Percentiles rank a stretch among this genome's conserved stretches.
phyloP scores from a whole-genome alignment of 768 basidiomycete species.

The Omphalotus guepiniiformis region DNA sequence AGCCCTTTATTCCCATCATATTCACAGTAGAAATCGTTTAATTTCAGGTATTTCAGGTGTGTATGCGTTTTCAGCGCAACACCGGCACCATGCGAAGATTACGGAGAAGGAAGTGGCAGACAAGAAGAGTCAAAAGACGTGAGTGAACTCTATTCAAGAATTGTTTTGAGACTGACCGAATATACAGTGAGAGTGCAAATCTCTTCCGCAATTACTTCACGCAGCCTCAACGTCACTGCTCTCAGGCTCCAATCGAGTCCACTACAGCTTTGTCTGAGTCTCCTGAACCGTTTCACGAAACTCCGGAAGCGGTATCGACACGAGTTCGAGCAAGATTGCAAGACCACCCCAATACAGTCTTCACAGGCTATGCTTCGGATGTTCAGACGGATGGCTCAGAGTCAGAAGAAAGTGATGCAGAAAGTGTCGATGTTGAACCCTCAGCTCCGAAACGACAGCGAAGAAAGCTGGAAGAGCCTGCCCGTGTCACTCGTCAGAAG shows the following conservation, averaged over 20 bases:
- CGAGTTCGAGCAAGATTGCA: neutral
- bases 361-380: neutral
- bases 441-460: slow-evolving; percentile 9
- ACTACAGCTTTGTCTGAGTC: neutral
- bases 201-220: too few species aligned
- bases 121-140: neutral
- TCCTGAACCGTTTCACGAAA: neutral
- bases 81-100: neutral
- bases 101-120: neutral
- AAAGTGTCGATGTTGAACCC: neutral
- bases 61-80: too few species aligned
- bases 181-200: too few species aligned
- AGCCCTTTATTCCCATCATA: too few species aligned
- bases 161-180: too few species aligned
- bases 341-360: neutral
- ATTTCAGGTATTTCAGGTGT: too few species aligned
- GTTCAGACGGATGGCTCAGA: neutral
- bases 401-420: neutral
- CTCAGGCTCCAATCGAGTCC: neutral
- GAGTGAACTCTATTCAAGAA: too few species aligned
- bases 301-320: neutral
- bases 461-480: slow-evolving; percentile 10
- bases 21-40: too few species aligned
- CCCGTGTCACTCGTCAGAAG: neutral
- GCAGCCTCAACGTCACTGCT: too few species aligned